These are phyloP conservation scores for Colletotrichum sp. DNA, from an alignment of 2,329 filamentous ascomycete genomes.

Conservation along the genomic window DNA sequence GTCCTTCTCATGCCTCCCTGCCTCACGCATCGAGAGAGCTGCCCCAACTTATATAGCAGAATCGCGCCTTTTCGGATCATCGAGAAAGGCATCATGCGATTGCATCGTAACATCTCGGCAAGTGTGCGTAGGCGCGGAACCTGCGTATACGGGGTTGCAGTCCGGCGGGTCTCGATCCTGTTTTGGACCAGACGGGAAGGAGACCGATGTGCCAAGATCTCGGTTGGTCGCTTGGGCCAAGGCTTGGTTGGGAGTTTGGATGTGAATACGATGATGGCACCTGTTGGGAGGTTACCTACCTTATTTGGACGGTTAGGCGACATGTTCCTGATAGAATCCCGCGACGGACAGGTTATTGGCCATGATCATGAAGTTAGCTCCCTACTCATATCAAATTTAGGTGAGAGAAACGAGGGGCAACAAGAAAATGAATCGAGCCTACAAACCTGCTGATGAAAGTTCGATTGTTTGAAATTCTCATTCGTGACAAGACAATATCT, in stretches of 20 bases:
- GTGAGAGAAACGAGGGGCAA: accelerated
- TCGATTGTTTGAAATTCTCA: accelerated
- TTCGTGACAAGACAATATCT: background rate
- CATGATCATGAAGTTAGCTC: background rate
- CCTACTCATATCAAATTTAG: background rate
- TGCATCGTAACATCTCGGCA: background rate
- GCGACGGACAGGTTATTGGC: background rate
- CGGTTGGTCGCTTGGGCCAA: background rate
- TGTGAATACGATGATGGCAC: background rate
- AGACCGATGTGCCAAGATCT: background rate
- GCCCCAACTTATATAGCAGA: background rate
- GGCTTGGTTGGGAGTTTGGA: background rate
- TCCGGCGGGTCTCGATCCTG: background rate
- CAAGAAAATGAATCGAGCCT: background rate
- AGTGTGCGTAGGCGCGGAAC: background rate
- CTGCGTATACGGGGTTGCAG: slow-evolving; percentile 1
- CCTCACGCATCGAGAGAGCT: background rate
- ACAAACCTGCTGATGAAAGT: accelerated
- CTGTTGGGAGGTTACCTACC: background rate
- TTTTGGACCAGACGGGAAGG: background rate
- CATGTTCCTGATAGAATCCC: background rate
- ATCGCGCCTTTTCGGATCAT: accelerated
- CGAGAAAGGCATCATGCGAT: background rate
- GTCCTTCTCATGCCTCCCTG: background rate
- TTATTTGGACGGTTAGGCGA: background rate